Percentiles rank a stretch among this genome's conserved stretches.
Evolutionary conservation across 768 basidiomycete species (phyloP).

Genomic region (Suillus hirtellus): DNA sequence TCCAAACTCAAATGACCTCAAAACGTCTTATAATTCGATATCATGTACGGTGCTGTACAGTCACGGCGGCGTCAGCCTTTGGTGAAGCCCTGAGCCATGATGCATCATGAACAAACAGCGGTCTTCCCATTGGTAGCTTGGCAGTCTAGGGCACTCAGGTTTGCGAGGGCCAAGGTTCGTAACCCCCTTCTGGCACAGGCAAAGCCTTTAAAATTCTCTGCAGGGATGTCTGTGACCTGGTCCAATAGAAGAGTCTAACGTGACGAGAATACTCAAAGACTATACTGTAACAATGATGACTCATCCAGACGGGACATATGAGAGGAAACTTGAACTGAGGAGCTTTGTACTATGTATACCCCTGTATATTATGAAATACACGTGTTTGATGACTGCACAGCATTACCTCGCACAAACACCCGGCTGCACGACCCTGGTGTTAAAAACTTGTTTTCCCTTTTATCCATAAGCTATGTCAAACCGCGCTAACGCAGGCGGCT

Average conservation of each 20-base stretch:
- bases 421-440: neutral
- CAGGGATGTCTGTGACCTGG: neutral
- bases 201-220: neutral
- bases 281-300: too few relatives aligned
- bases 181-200: neutral
- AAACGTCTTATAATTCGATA: neutral
- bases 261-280: too few relatives aligned
- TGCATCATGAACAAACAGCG: neutral
- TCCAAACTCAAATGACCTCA: too few relatives aligned
- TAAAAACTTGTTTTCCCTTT: neutral
- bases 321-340: neutral
- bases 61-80: neutral
- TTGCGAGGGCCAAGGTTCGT: neutral
- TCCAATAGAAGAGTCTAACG: neutral
- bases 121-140: neutral
- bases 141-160: too few relatives aligned
- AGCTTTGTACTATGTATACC: neutral
- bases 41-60: neutral
- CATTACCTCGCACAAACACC: neutral
- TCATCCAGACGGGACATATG: too few relatives aligned
- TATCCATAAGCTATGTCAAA: conserved; percentile 32
- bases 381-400: neutral
- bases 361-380: conserved; percentile 6
- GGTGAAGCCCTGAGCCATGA: neutral
- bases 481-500: conserved; percentile 36